Evolutionary conservation across 2,329 filamentous ascomycete genomes (phyloP).

Genomic region (Nemania abortiva): DNA sequence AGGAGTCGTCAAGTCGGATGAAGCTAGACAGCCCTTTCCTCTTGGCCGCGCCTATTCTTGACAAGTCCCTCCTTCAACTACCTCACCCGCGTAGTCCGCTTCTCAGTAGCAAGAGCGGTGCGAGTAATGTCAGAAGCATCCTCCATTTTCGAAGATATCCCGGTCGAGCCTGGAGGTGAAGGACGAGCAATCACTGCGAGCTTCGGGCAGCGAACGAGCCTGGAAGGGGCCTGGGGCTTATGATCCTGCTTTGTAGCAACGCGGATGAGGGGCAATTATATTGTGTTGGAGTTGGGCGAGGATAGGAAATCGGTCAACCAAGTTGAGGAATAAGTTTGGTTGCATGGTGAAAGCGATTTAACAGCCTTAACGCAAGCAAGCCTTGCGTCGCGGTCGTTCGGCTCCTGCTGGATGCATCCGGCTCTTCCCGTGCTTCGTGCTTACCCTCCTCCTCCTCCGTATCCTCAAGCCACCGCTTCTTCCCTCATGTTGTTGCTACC

Average conservation of each 20-base stretch:
- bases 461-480: conserved; percentile 8
- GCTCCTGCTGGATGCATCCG: conserved; percentile 3
- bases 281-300: neutral
- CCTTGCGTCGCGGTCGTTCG: neutral
- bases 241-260: neutral
- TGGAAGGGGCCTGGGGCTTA: neutral
- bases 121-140: no score
- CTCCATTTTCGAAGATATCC: no score
- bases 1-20: no score
- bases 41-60: no score
- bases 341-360: neutral
- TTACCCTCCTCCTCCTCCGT: neutral
- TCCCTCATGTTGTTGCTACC: neutral
- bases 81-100: no score
- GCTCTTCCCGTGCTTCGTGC: neutral
- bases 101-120: no score
- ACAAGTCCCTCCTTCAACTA: no score
- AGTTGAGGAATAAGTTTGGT: neutral
- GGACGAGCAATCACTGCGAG: no score
- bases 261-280: neutral
- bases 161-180: no score
- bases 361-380: neutral
- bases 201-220: neutral
- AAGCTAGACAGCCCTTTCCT: no score
- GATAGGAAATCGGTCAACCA: neutral